These are phyloP conservation scores for Flammula alnicola DNA, from an alignment of 1,284 basidiomycete genomes.

Conservation along the genomic window DNA sequence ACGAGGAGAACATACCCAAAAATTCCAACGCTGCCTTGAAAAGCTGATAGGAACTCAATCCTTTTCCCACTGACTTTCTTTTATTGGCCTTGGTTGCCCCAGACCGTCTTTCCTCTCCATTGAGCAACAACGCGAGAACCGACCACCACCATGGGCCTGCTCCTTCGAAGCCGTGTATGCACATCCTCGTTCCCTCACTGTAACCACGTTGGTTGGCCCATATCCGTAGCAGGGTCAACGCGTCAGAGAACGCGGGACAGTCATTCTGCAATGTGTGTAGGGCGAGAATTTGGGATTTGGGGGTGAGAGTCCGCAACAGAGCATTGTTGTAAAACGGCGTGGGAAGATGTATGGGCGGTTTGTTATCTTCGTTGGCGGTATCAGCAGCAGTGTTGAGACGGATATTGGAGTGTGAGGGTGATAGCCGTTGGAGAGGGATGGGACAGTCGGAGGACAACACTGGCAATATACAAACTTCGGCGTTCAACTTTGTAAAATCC, in stretches of 20 bases:
- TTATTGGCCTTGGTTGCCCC: constrained; percentile 36
- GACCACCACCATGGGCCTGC: constrained; percentile 74
- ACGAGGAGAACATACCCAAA: constrained; percentile 56
- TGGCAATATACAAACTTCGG: constrained; percentile 78
- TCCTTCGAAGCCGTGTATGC: constrained; percentile 70
- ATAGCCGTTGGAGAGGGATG: constrained; percentile 70
- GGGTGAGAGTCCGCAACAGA: constrained; percentile 70
- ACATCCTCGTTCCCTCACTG: constrained; percentile 54
- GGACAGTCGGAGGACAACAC: constrained; percentile 60
- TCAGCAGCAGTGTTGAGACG: constrained; percentile 41
- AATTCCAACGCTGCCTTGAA: constrained; percentile 85
- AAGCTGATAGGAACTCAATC: constrained; percentile 86
- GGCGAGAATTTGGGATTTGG: constrained; percentile 71
- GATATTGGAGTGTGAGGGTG: constrained; percentile 78
- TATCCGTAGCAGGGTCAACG: constrained; percentile 80
- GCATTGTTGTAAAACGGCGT: constrained; percentile 85
- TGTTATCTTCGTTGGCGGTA: constrained; percentile 23
- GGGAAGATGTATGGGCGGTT: constrained; percentile 35
- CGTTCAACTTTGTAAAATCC: constrained; percentile 73
- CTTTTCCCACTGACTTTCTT: constrained; percentile 66
- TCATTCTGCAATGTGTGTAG: constrained; percentile 69
- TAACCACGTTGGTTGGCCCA: constrained; percentile 93
- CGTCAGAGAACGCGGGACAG: constrained; percentile 74
- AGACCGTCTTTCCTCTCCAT: constrained; percentile 63
- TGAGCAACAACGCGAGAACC: constrained; percentile 72